phyloP scores from a whole-genome alignment of 768 basidiomycete genomes.

The Kwoniella bestiolae region DNA sequence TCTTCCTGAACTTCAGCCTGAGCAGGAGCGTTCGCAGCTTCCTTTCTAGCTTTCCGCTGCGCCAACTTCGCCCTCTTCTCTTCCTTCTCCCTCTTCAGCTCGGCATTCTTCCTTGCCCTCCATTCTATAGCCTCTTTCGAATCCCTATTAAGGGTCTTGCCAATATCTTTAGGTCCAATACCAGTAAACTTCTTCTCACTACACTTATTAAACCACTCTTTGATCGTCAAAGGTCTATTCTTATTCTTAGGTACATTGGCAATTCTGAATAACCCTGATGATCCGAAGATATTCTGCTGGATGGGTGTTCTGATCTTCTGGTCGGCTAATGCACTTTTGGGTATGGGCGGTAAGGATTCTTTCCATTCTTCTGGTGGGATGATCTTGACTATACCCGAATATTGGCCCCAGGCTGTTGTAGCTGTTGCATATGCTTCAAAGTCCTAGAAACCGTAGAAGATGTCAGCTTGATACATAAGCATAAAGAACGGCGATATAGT shows the following conservation, averaged over 20 bases:
- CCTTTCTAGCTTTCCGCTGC: conserved; percentile 18
- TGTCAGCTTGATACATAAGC: too few relatives aligned
- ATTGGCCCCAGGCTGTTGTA: conserved; percentile 86
- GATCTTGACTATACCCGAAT: conserved; percentile 92
- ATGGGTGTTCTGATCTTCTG: conserved; percentile 88
- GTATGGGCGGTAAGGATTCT: conserved; percentile 71
- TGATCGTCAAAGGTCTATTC: conserved; percentile 49
- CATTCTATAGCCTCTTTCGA: conserved; percentile 37
- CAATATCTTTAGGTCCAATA: conserved; percentile 48
- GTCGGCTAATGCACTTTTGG: conserved; percentile 66
- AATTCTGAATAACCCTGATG: conserved; percentile 82
- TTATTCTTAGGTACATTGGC: conserved; percentile 81
- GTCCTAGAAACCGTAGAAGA: conserved; percentile 57
- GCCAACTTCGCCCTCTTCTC: conserved; percentile 29
- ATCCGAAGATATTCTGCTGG: conserved; percentile 87
- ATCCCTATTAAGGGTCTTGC: conserved; percentile 35
- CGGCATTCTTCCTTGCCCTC: conserved; percentile 19
- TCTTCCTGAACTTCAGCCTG: conserved; percentile 6
- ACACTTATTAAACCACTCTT: conserved; percentile 57
- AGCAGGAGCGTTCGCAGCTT: conserved; percentile 6
- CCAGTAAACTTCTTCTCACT: conserved; percentile 36
- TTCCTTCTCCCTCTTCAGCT: conserved; percentile 62
- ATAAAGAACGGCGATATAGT: neutral
- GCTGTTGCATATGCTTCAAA: conserved; percentile 88
- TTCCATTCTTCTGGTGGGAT: conserved; percentile 94